These are phyloP conservation scores for Termitomyces sp. DNA, from an alignment of 768 basidiomycete genomes.

Conservation along the genomic window DNA sequence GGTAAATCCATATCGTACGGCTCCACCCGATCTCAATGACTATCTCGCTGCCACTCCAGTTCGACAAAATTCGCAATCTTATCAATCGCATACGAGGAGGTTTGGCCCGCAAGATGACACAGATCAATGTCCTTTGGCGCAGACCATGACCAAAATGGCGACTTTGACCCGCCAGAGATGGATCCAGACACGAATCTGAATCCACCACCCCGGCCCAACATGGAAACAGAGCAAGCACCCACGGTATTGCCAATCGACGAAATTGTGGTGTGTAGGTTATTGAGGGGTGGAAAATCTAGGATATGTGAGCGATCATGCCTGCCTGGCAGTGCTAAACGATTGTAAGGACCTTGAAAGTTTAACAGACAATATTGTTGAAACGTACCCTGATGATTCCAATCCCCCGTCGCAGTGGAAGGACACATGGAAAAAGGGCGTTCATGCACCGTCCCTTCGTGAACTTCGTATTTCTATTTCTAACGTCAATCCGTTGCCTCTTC, in stretches of 20 bases:
- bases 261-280: too few species aligned
- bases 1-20: neutral
- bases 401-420: neutral
- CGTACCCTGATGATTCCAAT: neutral
- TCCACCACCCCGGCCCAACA: too few species aligned
- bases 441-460: neutral
- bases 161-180: too few species aligned
- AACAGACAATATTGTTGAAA: neutral
- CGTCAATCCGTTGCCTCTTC: neutral
- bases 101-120: neutral
- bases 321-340: too few species aligned
- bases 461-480: neutral
- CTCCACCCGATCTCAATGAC: neutral
- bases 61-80: neutral
- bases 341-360: too few species aligned
- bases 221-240: too few species aligned
- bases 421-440: neutral
- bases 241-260: too few species aligned
- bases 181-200: too few species aligned
- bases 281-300: too few species aligned
- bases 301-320: too few species aligned
- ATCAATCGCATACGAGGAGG: neutral
- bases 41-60: neutral
- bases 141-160: neutral
- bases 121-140: too few species aligned